A percentile compares a stretch with the other conserved stretches of the same genome.
These are phyloP conservation scores for Schizonepeta tenuifolia DNA, from an alignment of 257 asterid species.

Conservation along the genomic window DNA sequence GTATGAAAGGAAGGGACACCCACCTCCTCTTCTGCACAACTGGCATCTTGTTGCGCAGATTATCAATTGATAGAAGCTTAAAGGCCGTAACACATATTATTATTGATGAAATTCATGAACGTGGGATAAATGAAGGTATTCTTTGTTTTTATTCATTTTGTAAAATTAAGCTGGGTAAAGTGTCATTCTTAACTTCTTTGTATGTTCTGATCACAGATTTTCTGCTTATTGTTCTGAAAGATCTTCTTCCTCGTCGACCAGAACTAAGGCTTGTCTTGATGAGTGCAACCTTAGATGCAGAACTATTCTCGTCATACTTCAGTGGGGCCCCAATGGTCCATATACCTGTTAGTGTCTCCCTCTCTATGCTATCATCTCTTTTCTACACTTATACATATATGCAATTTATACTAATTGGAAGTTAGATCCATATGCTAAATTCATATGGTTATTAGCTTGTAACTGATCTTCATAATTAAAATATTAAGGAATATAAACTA, in stretches of 20 bases:
- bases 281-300: slow-evolving; percentile 97
- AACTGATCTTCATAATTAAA: neutral
- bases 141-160: slow-evolving; percentile 22
- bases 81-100: slow-evolving; percentile 89
- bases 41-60: slow-evolving; percentile 89
- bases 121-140: slow-evolving; percentile 96
- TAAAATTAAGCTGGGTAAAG: slow-evolving; percentile 21
- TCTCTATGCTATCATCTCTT: neutral
- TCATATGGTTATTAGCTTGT: slow-evolving; percentile 13
- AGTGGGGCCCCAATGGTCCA: slow-evolving; percentile 74
- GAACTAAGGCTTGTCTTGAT: slow-evolving; percentile 86
- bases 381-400: slow-evolving; percentile 15
- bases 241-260: slow-evolving; percentile 92
- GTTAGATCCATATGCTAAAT: neutral
- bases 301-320: slow-evolving; percentile 90
- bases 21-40: slow-evolving; percentile 98
- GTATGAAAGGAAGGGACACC: slow-evolving; percentile 91
- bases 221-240: slow-evolving; percentile 86
- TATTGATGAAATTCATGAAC: slow-evolving; percentile 98
- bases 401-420: slow-evolving; percentile 15
- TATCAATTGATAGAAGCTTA: slow-evolving; percentile 77
- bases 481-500: neutral
- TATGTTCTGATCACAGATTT: slow-evolving; percentile 64
- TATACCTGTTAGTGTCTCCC: slow-evolving; percentile 64
- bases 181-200: slow-evolving; percentile 37